These are phyloP conservation scores for Alternaria triticimaculans DNA, from an alignment of 2,329 filamentous ascomycete species.

Conservation along the genomic window DNA sequence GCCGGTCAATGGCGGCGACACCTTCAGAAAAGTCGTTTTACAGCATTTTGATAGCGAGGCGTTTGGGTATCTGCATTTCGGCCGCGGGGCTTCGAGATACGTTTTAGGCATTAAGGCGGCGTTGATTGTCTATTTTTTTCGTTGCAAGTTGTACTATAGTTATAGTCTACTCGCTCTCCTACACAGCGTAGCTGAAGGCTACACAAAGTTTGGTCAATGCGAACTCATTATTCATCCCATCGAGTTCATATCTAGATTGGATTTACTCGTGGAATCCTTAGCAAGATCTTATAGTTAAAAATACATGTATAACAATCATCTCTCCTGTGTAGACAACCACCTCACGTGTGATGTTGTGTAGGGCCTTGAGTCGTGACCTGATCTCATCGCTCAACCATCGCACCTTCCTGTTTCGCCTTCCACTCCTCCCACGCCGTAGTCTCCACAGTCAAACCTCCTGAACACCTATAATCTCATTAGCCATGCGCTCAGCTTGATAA, in stretches of 20 bases:
- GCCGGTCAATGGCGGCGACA: background rate
- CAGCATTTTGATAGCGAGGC: conserved; percentile 49
- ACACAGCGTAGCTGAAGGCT: background rate
- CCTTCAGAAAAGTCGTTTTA: conserved; percentile 9
- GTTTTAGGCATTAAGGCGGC: conserved; percentile 30
- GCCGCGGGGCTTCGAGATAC: conserved; percentile 18
- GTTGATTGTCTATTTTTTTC: conserved; percentile 15
- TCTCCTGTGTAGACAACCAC: background rate
- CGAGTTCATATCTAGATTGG: background rate
- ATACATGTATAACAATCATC: background rate
- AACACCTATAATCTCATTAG: conserved; percentile 50
- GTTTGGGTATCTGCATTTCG: conserved; percentile 39
- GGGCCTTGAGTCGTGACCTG: background rate
- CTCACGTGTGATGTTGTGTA: background rate
- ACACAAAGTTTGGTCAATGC: background rate
- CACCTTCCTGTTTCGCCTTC: conserved; percentile 36
- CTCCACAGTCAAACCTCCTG: conserved; percentile 64
- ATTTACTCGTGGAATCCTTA: background rate
- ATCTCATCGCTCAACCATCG: background rate
- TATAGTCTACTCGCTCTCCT: conserved; percentile 10
- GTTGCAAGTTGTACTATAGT: conserved; percentile 27
- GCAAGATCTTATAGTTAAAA: background rate
- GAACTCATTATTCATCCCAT: conserved; percentile 4
- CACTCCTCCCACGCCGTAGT: conserved; percentile 66
- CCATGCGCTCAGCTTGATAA: background rate